A percentile compares a stretch with the other conserved stretches of the same genome.
Conservation (phyloP, 2,329 filamentous ascomycete genomes). For the Sporothrix luriei region DNA sequence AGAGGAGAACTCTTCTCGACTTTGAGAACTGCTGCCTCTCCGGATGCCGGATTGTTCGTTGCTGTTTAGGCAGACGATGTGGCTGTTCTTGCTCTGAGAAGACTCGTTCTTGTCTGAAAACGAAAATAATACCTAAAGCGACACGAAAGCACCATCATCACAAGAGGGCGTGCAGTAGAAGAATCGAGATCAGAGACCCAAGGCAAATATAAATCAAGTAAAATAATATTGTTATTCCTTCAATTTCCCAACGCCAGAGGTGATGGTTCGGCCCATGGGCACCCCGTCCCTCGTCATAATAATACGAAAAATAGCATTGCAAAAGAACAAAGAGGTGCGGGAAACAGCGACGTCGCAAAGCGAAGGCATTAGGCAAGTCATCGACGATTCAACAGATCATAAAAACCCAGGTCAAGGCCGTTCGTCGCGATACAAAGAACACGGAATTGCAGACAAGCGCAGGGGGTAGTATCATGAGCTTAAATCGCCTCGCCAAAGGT, state of each 20-base stretch:
- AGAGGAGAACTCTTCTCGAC: background rate
- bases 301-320: background rate
- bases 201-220: background rate
- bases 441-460: background rate
- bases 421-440: conserved; percentile 3
- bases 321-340: background rate
- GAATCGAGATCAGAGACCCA: background rate
- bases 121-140: no score
- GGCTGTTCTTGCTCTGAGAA: no score
- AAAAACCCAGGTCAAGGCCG: conserved; percentile 9
- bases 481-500: conserved; percentile 70
- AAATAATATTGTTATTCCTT: conserved; percentile 3
- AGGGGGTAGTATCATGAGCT: conserved; percentile 2
- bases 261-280: background rate
- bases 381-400: conserved; percentile 12
- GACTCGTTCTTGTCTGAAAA: no score
- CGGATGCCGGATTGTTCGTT: background rate
- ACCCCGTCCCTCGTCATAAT: conserved; percentile 14
- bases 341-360: background rate
- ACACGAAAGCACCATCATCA: background rate
- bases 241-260: conserved; percentile 31
- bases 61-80: no score
- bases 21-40: background rate
- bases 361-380: background rate
- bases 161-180: background rate